Evolutionary conservation across 306 rosid species (phyloP), one percentile per base, ranked within the genome.

Genomic region (Begonia fuchsioides): DNA sequence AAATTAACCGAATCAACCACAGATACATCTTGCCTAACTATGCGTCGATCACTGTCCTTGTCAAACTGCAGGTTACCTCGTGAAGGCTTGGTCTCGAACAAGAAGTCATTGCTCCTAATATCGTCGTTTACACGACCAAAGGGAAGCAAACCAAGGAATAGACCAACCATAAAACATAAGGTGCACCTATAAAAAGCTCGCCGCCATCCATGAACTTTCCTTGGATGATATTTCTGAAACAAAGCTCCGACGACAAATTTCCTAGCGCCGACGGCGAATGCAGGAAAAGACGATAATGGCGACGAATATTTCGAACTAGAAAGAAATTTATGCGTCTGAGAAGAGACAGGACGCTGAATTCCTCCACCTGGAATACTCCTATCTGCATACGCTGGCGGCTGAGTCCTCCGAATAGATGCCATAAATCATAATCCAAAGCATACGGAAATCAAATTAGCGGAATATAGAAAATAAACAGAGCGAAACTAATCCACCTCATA

Each of bases 351-450:
- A 48, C 74, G 65, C 10, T 58, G 65, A 38, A 57, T 62, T 3
- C 47, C 69, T 44, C 87, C 94, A 70, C 81, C 81, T 32, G 57
- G 61, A 59, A 69, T 58, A 48, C 53, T 55, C 44, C 93, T 85
- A 59, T 85, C 94, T 14, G 57, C 71, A 59, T 68, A 73, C 18
- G 82, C 87, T 71, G 98, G 98, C 64, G 96, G 86, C 0, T 75
- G 68, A 50, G 94, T 75, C 39, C 98, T 78, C 26, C 98, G 98
- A 54, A 92, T 64, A 39, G 96, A 86, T 52, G 88, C 94, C 98
- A 92, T 92, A 11, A 10, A 41, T 41, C 14, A 41, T n/a, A 10
- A 13, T 12, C 38, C 17, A 39, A 15, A 13, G 17, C 20, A 16
- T 17, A 15, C 8, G 20, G 14, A 8, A 49, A 49, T 41, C 12